Conservation (phyloP, 1,139 yeast species). For the Blastobotrys elegans region DNA sequence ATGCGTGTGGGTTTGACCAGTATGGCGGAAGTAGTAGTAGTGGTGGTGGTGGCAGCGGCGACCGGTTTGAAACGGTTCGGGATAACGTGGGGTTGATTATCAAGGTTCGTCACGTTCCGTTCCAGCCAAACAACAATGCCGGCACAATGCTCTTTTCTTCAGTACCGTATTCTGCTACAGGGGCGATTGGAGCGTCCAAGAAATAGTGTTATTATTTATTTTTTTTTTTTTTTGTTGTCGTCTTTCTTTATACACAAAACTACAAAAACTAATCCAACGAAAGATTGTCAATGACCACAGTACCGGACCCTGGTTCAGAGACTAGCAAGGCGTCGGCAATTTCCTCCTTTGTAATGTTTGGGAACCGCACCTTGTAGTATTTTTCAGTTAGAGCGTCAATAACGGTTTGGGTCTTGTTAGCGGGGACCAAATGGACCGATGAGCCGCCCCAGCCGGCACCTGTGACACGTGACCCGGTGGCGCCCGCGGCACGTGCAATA, state of each 20-base stretch:
- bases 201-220: background rate
- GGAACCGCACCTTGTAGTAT: constrained; percentile 49
- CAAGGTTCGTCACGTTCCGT: background rate
- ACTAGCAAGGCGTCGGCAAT: constrained; percentile 51
- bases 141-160: background rate
- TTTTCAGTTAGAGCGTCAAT: constrained; percentile 44
- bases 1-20: constrained; percentile 26
- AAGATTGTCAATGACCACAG: constrained; percentile 39
- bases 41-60: constrained; percentile 14
- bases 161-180: background rate
- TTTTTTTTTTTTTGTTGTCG: background rate
- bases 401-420: constrained; percentile 43
- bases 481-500: constrained; percentile 52
- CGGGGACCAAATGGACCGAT: constrained; percentile 56
- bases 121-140: background rate
- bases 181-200: background rate
- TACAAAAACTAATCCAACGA: constrained; percentile 17
- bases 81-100: constrained; percentile 35
- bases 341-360: constrained; percentile 42
- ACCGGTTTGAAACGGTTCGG: constrained; percentile 28
- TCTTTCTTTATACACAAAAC: background rate
- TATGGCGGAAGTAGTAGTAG: too few species aligned
- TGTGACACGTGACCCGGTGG: constrained; percentile 64
- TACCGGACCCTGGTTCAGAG: constrained; percentile 57
- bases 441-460: constrained; percentile 87